These are phyloP conservation scores for Parastagonospora nodorum DNA, from an alignment of 2,329 filamentous ascomycete species.

Conservation along the genomic window DNA sequence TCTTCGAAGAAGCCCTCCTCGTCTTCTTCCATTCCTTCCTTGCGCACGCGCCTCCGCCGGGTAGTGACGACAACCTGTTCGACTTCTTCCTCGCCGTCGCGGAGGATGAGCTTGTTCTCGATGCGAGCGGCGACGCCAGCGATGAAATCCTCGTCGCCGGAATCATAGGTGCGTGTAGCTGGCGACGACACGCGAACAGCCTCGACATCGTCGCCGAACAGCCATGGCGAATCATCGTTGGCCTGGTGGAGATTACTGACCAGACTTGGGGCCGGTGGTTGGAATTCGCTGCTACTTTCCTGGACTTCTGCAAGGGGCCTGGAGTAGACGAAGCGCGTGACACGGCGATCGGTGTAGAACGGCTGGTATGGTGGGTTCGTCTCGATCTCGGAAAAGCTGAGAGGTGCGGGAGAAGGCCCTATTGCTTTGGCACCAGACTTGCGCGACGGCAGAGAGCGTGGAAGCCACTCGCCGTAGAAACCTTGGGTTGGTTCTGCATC, in stretches of 20 bases:
- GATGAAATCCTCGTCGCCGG: slow-evolving; percentile 52
- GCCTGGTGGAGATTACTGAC: slow-evolving; percentile 40
- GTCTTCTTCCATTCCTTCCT: slow-evolving; percentile 60
- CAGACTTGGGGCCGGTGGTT: slow-evolving; percentile 20
- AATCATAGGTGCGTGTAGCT: slow-evolving; percentile 41
- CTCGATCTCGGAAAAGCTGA: slow-evolving; percentile 82
- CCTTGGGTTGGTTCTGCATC: slow-evolving; percentile 29
- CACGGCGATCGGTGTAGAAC: slow-evolving; percentile 88
- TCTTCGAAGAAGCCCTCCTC: slow-evolving; percentile 84
- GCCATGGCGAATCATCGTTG: slow-evolving; percentile 52
- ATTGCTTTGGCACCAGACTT: slow-evolving; percentile 20
- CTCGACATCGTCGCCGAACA: slow-evolving; percentile 59
- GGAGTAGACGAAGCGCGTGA: slow-evolving; percentile 73
- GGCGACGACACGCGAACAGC: slow-evolving; percentile 53
- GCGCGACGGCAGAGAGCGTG: slow-evolving; percentile 34
- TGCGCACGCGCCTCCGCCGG: slow-evolving; percentile 64
- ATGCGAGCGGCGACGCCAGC: slow-evolving; percentile 53
- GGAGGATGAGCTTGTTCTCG: slow-evolving; percentile 54
- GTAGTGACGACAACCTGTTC: slow-evolving; percentile 86
- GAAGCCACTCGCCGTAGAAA: slow-evolving; percentile 43
- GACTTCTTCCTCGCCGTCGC: slow-evolving; percentile 61
- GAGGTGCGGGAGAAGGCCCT: slow-evolving; percentile 52
- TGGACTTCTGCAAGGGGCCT: slow-evolving; percentile 34
- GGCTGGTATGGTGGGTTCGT: slow-evolving; percentile 95
- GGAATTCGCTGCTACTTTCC: slow-evolving; percentile 31